Percentiles rank a stretch among this genome's conserved stretches.
These are phyloP conservation scores for Dioszegia crocea DNA, from an alignment of 768 basidiomycete species.

Conservation along the genomic window DNA sequence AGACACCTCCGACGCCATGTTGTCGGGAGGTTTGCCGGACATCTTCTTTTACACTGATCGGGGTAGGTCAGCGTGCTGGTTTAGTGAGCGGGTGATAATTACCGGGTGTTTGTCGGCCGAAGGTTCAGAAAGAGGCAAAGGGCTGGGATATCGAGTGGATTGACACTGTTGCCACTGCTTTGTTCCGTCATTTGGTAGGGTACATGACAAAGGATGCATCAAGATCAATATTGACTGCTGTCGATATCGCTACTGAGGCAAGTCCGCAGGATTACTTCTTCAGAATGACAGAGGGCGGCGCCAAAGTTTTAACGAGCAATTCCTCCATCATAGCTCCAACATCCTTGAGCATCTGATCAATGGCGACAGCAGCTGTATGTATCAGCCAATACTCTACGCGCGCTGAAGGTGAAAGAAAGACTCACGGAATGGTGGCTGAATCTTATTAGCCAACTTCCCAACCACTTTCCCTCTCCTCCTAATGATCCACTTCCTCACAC, in stretches of 20 bases:
- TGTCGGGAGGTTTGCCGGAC: constrained; percentile 10
- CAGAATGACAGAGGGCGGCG: background rate
- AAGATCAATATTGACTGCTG: too few species aligned
- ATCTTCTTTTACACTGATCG: constrained; percentile 2
- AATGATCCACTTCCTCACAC: constrained; percentile 34
- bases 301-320: constrained; percentile 27
- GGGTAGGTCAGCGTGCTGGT: too few species aligned
- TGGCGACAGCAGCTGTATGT: constrained; percentile 24
- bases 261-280: constrained; percentile 6
- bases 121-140: too few species aligned
- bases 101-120: too few species aligned
- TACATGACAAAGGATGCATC: too few species aligned
- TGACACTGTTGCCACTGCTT: too few species aligned
- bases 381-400: constrained; percentile 1
- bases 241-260: too few species aligned
- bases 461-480: constrained; percentile 16
- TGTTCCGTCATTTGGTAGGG: too few species aligned
- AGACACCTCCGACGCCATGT: constrained; percentile 36
- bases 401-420: background rate
- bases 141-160: too few species aligned
- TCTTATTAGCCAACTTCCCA: constrained; percentile 18
- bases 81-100: too few species aligned
- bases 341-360: constrained; percentile 36
- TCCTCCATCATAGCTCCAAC: constrained; percentile 37
- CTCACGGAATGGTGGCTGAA: constrained; percentile 45